Percentiles rank a stretch among this genome's conserved stretches.
Evolutionary conservation across 345 rosid species (phyloP).

Genomic region (Arabidopsis thaliana): DNA sequence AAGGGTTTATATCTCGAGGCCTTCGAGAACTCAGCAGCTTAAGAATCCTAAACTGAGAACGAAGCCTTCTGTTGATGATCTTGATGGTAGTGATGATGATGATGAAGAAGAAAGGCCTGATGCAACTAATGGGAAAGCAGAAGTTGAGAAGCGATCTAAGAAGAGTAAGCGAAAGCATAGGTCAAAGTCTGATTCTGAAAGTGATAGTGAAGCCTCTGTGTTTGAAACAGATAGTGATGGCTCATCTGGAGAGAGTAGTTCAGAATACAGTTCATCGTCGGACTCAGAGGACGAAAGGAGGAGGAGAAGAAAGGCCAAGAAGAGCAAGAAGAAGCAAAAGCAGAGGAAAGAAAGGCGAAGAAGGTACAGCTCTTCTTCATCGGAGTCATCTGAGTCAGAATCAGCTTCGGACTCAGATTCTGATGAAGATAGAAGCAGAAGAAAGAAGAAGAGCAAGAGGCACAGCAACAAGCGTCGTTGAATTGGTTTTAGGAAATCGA

Average conservation of each 20-base stretch:
- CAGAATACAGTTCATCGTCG: constrained; percentile 70
- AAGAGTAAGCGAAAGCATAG: constrained; percentile 89
- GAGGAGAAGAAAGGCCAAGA: constrained; percentile 67
- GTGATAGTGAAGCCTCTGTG: constrained; percentile 91
- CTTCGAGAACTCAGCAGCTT: constrained; percentile 93
- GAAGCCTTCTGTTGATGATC: constrained; percentile 55
- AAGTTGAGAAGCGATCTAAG: constrained; percentile 59
- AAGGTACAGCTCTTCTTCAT: constrained; percentile 74
- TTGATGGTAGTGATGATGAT: constrained; percentile 43
- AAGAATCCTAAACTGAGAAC: constrained; percentile 83
- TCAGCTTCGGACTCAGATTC: constrained; percentile 76
- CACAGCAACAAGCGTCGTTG: constrained; percentile 58
- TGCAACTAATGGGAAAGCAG: constrained; percentile 30
- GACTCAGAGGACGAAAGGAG: constrained; percentile 82
- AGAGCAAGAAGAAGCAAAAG: constrained; percentile 69
- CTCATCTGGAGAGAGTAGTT: constrained; percentile 67
- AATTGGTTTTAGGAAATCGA: constrained; percentile 16
- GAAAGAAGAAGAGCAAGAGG: constrained; percentile 68
- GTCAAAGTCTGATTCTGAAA: constrained; percentile 64
- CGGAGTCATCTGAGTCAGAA: constrained; percentile 77
- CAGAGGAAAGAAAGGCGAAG: constrained; percentile 55
- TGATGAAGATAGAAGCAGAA: constrained; percentile 67
- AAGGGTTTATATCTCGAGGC: constrained; percentile 85
- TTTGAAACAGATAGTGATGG: constrained; percentile 79
- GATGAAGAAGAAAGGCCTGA: constrained; percentile 48